Evolutionary conservation across 768 basidiomycete genomes (phyloP).

Genomic region (Pleurotus citrinopileatus): DNA sequence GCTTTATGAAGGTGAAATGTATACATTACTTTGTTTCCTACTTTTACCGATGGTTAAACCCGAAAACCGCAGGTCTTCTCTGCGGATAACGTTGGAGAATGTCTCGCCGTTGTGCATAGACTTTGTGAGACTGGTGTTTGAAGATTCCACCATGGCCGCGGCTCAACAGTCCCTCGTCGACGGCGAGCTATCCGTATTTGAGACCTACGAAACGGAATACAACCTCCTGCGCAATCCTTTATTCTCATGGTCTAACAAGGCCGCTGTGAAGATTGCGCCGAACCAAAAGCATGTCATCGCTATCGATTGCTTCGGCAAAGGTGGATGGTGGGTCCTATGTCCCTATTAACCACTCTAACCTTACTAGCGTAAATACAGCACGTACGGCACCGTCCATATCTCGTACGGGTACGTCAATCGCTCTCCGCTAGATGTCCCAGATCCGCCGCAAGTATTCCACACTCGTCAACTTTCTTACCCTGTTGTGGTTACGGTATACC

Average conservation of each 20-base stretch:
- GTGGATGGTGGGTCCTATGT: conserved; percentile 71
- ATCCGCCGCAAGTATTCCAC: conserved; percentile 60
- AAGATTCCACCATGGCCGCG: conserved; percentile 83
- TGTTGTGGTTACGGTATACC: conserved; percentile 90
- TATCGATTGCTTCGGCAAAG: conserved; percentile 82
- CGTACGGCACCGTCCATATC: conserved; percentile 74
- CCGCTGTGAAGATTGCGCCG: conserved; percentile 53
- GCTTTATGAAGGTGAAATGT: conserved; percentile 95
- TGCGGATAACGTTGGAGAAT: conserved; percentile 89
- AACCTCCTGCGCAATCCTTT: conserved; percentile 74
- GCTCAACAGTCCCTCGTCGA: conserved; percentile 78
- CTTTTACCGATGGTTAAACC: conserved; percentile 8
- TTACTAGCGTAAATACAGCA: conserved; percentile 42
- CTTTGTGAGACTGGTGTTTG: conserved; percentile 82
- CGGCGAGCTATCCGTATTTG: conserved; percentile 75
- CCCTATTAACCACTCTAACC: conserved; percentile 3
- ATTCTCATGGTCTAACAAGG: conserved; percentile 70
- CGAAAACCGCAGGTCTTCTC: conserved; percentile 56
- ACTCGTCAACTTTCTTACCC: conserved; percentile 88
- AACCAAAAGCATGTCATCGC: conserved; percentile 68
- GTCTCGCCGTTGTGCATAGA: conserved; percentile 80
- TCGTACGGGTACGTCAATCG: conserved; percentile 77
- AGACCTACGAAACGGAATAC: conserved; percentile 89
- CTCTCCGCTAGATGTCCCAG: conserved; percentile 23
- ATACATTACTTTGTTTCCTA: conserved; percentile 20